Percentiles rank a stretch among this genome's conserved stretches.
These are phyloP conservation scores for Fusarium zealandicum DNA, from an alignment of 2,329 filamentous ascomycete genomes.

Conservation along the genomic window DNA sequence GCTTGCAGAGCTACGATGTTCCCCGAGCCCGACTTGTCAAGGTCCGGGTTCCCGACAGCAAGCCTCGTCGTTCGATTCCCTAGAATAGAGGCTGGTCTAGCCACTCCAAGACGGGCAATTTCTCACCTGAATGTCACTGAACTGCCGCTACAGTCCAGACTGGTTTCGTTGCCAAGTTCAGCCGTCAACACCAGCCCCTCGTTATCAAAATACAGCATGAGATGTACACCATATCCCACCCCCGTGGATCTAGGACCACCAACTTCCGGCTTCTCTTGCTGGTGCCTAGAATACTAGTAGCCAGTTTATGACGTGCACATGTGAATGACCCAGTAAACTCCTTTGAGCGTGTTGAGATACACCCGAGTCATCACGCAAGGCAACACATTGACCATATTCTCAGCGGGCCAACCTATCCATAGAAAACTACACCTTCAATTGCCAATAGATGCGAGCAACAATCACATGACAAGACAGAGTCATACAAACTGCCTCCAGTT, in stretches of 20 bases:
- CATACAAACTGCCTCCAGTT: background rate
- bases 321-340: constrained; percentile 8
- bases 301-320: constrained; percentile 11
- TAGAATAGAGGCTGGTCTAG: constrained; percentile 1
- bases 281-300: background rate
- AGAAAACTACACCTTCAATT: background rate
- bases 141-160: background rate
- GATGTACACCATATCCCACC: constrained; percentile 5
- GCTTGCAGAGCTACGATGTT: constrained; percentile 25
- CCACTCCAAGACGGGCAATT: constrained; percentile 10
- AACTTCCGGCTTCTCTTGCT: constrained; percentile 15
- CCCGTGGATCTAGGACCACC: constrained; percentile 12
- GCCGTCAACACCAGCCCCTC: background rate
- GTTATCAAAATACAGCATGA: constrained; percentile 5
- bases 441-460: too few species aligned
- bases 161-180: constrained; percentile 6
- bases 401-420: background rate
- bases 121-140: constrained; percentile 11
- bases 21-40: constrained; percentile 6
- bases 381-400: background rate
- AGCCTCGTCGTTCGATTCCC: constrained; percentile 29
- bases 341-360: background rate
- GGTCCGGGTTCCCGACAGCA: background rate
- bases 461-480: background rate
- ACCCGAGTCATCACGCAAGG: background rate